Conservation (phyloP, 1,284 basidiomycete genomes). For the Ganoderma meredithae region DNA sequence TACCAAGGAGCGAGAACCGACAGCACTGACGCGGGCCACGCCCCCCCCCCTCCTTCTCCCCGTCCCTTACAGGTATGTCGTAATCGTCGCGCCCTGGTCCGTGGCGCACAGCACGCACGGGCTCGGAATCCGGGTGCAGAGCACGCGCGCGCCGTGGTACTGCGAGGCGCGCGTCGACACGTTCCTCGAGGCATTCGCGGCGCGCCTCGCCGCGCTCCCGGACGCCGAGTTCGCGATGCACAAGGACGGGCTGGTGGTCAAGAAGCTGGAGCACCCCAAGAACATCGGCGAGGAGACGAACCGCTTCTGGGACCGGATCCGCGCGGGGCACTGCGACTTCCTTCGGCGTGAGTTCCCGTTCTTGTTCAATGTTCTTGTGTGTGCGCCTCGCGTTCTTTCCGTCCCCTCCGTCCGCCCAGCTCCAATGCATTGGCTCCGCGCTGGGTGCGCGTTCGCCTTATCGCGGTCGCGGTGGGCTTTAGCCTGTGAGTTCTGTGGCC, state of each 20-base stretch:
- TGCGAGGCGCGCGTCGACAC: constrained; percentile 40
- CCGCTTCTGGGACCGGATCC: constrained; percentile 39
- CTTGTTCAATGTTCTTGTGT: not conserved
- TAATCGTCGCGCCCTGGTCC: constrained; percentile 31
- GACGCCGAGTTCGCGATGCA: constrained; percentile 31
- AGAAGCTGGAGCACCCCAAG: constrained; percentile 38
- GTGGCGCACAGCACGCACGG: constrained; percentile 35
- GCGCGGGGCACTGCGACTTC: constrained; percentile 40
- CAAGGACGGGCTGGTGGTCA: constrained; percentile 40
- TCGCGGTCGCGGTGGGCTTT: too few species aligned
- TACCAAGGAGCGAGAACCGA: not conserved
- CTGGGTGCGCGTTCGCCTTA: not conserved
- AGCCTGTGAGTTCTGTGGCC: not conserved
- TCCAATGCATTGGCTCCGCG: too few species aligned
- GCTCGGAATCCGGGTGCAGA: constrained; percentile 40
- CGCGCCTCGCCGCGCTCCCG: constrained; percentile 32
- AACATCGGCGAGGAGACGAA: constrained; percentile 40
- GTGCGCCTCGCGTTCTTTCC: too few species aligned
- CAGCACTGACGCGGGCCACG: not conserved
- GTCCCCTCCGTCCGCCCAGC: too few species aligned
- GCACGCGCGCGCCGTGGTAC: constrained; percentile 35
- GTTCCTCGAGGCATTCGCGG: constrained; percentile 36
- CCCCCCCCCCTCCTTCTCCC: not conserved
- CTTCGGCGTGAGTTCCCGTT: constrained; percentile 32
- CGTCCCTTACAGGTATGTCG: constrained; percentile 37